Conservation (phyloP, 2,329 filamentous ascomycete genomes). For the Penicillium sp. region DNA sequence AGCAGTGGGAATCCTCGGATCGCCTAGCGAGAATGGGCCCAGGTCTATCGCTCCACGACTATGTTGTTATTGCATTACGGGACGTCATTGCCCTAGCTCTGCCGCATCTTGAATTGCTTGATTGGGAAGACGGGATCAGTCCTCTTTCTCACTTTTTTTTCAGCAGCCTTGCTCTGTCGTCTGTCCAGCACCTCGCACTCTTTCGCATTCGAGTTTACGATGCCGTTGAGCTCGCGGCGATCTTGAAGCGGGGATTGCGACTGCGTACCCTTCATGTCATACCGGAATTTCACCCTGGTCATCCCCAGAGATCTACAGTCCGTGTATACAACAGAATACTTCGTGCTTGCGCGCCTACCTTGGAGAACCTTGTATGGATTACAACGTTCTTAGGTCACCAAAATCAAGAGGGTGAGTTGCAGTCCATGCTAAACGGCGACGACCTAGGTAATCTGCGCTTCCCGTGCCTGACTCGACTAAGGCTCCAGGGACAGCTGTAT, state of each 20-base stretch:
- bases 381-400: too few species aligned
- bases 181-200: background rate
- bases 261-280: background rate
- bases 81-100: background rate
- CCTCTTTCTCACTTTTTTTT: background rate
- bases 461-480: too few species aligned
- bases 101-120: slow-evolving; percentile 1
- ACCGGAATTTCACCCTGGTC: background rate
- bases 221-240: background rate
- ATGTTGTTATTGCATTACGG: background rate
- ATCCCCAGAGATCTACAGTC: background rate
- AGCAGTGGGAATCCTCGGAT: too few species aligned
- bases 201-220: background rate
- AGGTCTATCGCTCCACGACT: too few species aligned
- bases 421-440: too few species aligned
- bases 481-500: too few species aligned
- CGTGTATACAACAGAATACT: background rate
- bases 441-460: too few species aligned
- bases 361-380: slow-evolving; percentile 5
- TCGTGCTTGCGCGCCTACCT: background rate
- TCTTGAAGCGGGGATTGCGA: background rate
- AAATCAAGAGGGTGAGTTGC: too few species aligned
- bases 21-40: too few species aligned
- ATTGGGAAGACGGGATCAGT: background rate
- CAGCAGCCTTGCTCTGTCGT: background rate